A percentile compares a stretch with the other conserved stretches of the same genome.
phyloP scores from a whole-genome alignment of 2,329 filamentous ascomycete species.

The Epicoccum sorghinum region DNA sequence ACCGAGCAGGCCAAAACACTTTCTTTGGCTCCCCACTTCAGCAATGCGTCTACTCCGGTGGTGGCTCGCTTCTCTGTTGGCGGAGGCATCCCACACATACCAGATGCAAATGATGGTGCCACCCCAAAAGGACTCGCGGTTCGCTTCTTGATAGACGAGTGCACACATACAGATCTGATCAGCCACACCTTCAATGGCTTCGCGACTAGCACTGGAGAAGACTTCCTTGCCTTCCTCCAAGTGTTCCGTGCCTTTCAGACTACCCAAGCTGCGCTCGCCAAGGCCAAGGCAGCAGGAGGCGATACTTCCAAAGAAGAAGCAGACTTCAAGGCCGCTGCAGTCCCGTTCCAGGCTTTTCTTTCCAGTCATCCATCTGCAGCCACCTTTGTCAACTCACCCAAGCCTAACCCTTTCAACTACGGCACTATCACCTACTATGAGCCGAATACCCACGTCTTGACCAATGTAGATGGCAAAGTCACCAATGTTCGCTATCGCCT shows the following conservation, averaged over 20 bases:
- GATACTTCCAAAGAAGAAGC: constrained; percentile 5
- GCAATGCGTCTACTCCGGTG: constrained; percentile 3
- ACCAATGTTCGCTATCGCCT: constrained; percentile 15
- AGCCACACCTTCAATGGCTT: constrained; percentile 19
- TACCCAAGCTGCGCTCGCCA: constrained; percentile 9
- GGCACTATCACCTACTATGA: constrained; percentile 38
- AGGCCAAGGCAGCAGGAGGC: constrained; percentile 5
- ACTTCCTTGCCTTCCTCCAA: constrained; percentile 14
- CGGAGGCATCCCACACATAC: constrained; percentile 14
- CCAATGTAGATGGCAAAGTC: constrained; percentile 5
- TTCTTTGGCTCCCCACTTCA: constrained; percentile 11
- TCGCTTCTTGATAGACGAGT: constrained; percentile 13
- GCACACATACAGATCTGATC: constrained; percentile 14
- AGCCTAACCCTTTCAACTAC: constrained; percentile 90
- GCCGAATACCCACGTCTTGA: constrained; percentile 17
- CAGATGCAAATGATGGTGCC: constrained; percentile 13
- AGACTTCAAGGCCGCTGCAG: constrained; percentile 63
- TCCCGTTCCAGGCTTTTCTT: constrained; percentile 81
- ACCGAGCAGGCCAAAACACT: constrained; percentile 10
- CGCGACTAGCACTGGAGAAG: constrained; percentile 11
- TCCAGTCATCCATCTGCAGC: constrained; percentile 86
- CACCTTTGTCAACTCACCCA: constrained; percentile 82
- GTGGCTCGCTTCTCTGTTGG: constrained; percentile 18
- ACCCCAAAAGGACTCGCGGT: constrained; percentile 16
- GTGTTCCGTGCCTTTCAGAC: constrained; percentile 15